Percentiles rank a stretch among this genome's conserved stretches.
These are phyloP conservation scores for Pachyrhizus erosus DNA, from an alignment of 306 rosid species.

Conservation along the genomic window DNA sequence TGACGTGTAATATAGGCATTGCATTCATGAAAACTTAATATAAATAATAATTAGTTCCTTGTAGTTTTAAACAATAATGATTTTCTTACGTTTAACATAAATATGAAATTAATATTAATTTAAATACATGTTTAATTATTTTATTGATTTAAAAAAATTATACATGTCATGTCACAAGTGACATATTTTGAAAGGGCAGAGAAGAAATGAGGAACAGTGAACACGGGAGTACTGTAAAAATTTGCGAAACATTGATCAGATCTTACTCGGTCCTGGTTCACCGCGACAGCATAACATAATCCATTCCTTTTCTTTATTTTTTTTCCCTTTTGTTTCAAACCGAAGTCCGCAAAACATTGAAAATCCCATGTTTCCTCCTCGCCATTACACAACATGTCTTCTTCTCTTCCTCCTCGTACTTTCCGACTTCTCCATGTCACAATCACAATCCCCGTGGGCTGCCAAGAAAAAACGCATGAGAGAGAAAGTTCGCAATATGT, in stretches of 20 bases:
- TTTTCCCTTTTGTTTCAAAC: constrained; percentile 31
- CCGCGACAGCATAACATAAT: constrained; percentile 26
- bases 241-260: constrained; percentile 3
- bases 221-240: background rate
- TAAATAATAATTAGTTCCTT: too few relatives aligned
- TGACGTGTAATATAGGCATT: too few relatives aligned
- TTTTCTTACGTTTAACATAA: too few relatives aligned
- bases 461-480: constrained; percentile 80
- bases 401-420: constrained; percentile 57
- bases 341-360: constrained; percentile 22
- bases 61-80: too few relatives aligned
- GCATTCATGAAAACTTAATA: too few relatives aligned
- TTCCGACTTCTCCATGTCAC: constrained; percentile 43
- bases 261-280: constrained; percentile 9
- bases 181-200: background rate
- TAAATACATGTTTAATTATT: too few relatives aligned
- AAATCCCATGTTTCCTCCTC: constrained; percentile 39
- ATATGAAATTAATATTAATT: too few relatives aligned
- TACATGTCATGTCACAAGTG: background rate
- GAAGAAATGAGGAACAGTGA: background rate
- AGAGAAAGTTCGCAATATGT: constrained; percentile 91
- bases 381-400: constrained; percentile 52
- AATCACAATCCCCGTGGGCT: constrained; percentile 51
- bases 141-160: too few relatives aligned
- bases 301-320: background rate